Evolutionary conservation across 257 asterid species (phyloP).

Genomic region (Echium plantagineum): DNA sequence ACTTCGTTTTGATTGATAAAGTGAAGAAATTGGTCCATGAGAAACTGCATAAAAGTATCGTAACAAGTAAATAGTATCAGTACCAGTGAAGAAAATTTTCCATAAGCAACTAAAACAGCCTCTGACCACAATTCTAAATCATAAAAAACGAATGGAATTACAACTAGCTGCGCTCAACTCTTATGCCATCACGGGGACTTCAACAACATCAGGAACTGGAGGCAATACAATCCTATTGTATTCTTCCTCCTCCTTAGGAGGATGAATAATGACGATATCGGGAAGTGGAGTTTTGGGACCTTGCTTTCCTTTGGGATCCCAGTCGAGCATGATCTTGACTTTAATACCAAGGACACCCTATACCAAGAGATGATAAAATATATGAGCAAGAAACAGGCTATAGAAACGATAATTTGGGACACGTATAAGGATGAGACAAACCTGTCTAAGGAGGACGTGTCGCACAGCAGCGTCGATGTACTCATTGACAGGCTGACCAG

Average conservation of each 20-base stretch:
- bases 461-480: slow-evolving; percentile 58
- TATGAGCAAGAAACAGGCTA: no score
- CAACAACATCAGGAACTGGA: slow-evolving; percentile 9
- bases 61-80: neutral
- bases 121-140: neutral
- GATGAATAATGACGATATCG: slow-evolving; percentile 49
- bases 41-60: no score
- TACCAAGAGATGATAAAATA: neutral
- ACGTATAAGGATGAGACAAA: neutral
- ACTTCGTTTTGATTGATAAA: neutral
- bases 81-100: neutral
- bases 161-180: neutral
- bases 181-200: slow-evolving; percentile 6
- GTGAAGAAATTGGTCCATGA: no score
- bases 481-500: slow-evolving; percentile 60
- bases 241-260: slow-evolving; percentile 51
- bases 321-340: slow-evolving; percentile 59
- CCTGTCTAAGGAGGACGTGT: slow-evolving; percentile 56
- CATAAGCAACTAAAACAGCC: neutral
- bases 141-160: neutral
- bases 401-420: no score
- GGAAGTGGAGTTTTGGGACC: slow-evolving; percentile 53
- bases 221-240: slow-evolving; percentile 16
- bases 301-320: slow-evolving; percentile 56
- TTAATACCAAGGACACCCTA: slow-evolving; percentile 63